Evolutionary conservation across 2,329 filamentous ascomycete species (phyloP), one percentile per base, ranked within the genome.

Genomic region (Microcera coccophila): DNA sequence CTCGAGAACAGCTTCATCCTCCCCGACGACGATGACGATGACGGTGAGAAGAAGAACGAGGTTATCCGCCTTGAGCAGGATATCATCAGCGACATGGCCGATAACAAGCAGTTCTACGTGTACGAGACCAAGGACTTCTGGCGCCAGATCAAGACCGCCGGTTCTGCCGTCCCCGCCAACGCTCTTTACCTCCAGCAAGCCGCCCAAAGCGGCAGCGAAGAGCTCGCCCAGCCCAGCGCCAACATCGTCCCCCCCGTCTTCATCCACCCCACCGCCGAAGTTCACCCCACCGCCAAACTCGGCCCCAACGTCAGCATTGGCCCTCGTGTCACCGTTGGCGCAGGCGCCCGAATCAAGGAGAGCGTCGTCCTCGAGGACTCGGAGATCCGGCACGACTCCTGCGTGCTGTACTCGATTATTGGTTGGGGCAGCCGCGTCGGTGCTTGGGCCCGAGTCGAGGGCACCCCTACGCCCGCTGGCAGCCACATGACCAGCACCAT

Each of bases 111-210:
- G 67, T 98, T 98, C 75, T 97, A 90, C 70, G 93, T 97, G 22
- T 87, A 95, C 67, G 93, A 98, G 74, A 97, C 91, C 54, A 95
- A 94, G 73, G 93, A 97, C 67, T 98, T 98, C 70, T 98, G 93
- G 93, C 89, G 93, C 58, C 93, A 98, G 76, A 97, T 98, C 79
- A 98, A 98, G 80, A 96, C 93, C 2, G 93, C 93, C 47, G 93
- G 93, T 47, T 97, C 91, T 5, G 93, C 93, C 38, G 90, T 98
- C 20, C 93, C 93, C 14, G 93, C 93, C 50, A 97, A 97, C 62
- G 93, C 93, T 12, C 79, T 98, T 24, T 98, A 98, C 71, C 81
- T 98, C 41, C 89, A 94, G 65, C 89, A 96, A 73, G 91, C 93
- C 16, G 85, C 85, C 74, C 91, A 97, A 70, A 79, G 76, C 34